These are phyloP conservation scores for Phytophthora citricola DNA, from an alignment of 352 stramenopile genomes.

Conservation along the genomic window DNA sequence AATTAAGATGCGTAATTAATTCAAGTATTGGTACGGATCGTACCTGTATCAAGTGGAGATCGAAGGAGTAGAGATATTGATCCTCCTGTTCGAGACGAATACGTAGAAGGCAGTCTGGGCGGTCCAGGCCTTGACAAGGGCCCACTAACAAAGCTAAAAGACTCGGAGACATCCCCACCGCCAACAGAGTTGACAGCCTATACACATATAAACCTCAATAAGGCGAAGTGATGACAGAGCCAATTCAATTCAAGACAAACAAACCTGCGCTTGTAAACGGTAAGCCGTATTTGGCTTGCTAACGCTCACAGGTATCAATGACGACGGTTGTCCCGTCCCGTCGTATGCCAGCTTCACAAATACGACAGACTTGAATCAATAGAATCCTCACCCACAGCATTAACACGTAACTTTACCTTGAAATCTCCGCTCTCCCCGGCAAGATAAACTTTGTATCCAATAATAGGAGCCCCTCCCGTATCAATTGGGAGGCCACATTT, in stretches of 20 bases:
- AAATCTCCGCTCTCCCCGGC: constrained; percentile 1
- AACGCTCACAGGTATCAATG: constrained; percentile 46
- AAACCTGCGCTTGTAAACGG: constrained; percentile 45
- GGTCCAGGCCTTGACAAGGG: constrained; percentile 48
- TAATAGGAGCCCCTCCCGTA: constrained; percentile 46
- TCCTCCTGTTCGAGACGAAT: constrained; percentile 40
- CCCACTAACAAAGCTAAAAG: constrained; percentile 40
- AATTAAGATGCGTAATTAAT: not conserved
- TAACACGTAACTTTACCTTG: constrained; percentile 11
- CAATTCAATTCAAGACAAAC: constrained; percentile 17
- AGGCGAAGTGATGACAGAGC: too few species aligned
- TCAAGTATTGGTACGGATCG: not conserved
- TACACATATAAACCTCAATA: not conserved
- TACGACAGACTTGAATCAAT: not conserved
- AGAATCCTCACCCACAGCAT: not conserved
- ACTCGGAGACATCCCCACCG: constrained; percentile 33
- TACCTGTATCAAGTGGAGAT: constrained; percentile 54
- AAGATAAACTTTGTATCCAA: constrained; percentile 37
- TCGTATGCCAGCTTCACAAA: constrained; percentile 40
- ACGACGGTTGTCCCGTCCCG: constrained; percentile 22
- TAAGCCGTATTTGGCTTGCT: constrained; percentile 44
- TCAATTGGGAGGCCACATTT: constrained; percentile 43
- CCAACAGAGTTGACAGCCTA: constrained; percentile 58
- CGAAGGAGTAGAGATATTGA: constrained; percentile 41
- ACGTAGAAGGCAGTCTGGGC: constrained; percentile 34